Percentiles rank a stretch among this genome's conserved stretches.
Conservation (phyloP, 31 red algal species). For the Odonthalia washingtoniensis region DNA sequence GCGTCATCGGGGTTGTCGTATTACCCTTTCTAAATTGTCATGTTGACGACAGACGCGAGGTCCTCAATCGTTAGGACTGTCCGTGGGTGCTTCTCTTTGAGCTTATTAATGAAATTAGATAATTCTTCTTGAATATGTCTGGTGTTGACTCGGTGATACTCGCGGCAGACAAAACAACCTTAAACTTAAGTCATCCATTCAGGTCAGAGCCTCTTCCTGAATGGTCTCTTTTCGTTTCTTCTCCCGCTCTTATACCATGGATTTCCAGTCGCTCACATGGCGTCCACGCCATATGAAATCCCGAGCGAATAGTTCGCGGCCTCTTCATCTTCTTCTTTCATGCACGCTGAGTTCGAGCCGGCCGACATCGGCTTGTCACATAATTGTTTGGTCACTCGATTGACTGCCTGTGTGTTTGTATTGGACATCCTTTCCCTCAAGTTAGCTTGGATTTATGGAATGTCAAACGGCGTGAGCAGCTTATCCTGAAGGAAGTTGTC, state of each 20-base stretch:
- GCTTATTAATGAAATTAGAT: too few relatives aligned
- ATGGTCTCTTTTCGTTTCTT: neutral
- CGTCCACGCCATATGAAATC: neutral
- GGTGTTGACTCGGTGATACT: neutral
- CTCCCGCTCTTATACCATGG: neutral
- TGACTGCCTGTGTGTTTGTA: neutral
- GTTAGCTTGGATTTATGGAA: neutral
- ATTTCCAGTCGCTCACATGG: too few relatives aligned
- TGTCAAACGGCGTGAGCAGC: slow-evolving; percentile 8
- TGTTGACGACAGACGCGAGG: too few relatives aligned
- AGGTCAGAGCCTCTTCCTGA: neutral
- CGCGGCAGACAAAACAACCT: slow-evolving; percentile 12
- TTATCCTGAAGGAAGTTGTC: slow-evolving; percentile 19
- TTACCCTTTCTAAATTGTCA: too few relatives aligned
- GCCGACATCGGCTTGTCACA: neutral
- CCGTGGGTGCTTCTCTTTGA: too few relatives aligned
- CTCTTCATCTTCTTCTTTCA: neutral
- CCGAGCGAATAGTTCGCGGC: neutral
- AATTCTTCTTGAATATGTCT: neutral
- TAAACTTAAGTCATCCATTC: neutral
- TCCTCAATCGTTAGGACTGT: too few relatives aligned
- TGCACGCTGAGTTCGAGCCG: neutral
- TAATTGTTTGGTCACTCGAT: neutral
- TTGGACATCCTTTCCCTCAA: neutral
- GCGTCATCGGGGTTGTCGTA: too few relatives aligned